These are phyloP conservation scores for Hirsutella minnesotensis DNA, from an alignment of 2,329 filamentous ascomycete genomes.

Conservation along the genomic window DNA sequence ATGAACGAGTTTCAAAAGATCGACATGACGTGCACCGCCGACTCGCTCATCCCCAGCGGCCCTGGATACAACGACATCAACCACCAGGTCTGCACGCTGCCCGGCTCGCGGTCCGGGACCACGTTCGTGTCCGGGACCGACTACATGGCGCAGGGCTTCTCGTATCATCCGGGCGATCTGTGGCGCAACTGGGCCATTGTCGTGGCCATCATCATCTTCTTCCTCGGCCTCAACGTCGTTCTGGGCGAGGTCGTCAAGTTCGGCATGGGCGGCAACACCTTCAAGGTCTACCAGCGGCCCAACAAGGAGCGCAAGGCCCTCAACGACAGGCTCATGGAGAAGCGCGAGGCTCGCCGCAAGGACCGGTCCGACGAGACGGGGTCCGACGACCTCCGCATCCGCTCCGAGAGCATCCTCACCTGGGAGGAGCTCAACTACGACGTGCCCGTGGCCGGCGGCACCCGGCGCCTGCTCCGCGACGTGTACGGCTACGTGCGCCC, in stretches of 20 bases:
- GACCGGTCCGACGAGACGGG: constrained; percentile 31
- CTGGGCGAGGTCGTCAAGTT: constrained; percentile 70
- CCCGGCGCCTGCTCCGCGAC: constrained; percentile 40
- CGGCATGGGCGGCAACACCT: constrained; percentile 68
- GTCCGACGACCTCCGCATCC: constrained; percentile 42
- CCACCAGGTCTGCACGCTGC: constrained; percentile 70
- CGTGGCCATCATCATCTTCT: constrained; percentile 60
- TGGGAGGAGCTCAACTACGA: constrained; percentile 81
- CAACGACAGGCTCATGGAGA: constrained; percentile 49
- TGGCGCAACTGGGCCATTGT: constrained; percentile 84
- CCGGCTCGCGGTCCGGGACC: constrained; percentile 58
- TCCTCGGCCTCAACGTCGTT: constrained; percentile 63
- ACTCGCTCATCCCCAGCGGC: constrained; percentile 61
- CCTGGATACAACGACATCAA: constrained; percentile 57
- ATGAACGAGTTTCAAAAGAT: constrained; percentile 70
- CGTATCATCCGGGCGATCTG: constrained; percentile 53
- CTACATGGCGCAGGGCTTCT: constrained; percentile 60
- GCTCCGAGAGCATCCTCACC: constrained; percentile 59
- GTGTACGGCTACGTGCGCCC: constrained; percentile 62
- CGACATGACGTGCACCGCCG: constrained; percentile 54
- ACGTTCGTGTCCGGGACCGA: constrained; percentile 49
- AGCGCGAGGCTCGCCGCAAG: constrained; percentile 39
- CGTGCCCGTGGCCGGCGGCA: constrained; percentile 46
- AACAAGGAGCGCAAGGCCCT: constrained; percentile 54
- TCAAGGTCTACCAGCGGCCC: constrained; percentile 64